Conservation (phyloP, 495 filamentous ascomycete species). For the Penicillium atrosanguineum region DNA sequence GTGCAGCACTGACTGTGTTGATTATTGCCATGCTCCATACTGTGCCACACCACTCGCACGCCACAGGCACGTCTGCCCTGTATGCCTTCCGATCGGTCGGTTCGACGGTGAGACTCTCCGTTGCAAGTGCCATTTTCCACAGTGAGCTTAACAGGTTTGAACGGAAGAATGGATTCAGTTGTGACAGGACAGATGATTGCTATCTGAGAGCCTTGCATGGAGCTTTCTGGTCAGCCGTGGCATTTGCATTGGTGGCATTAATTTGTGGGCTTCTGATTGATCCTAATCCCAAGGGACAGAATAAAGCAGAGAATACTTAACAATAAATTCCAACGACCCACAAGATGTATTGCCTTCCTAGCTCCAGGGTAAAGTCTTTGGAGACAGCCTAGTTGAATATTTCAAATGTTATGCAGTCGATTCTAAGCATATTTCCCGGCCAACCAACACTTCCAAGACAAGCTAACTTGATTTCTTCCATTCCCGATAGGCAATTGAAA, state of each 20-base stretch:
- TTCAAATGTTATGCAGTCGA: too few species aligned
- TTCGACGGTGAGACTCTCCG: conserved; percentile 10
- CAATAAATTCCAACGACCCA: not conserved
- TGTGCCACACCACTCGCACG: conserved; percentile 14
- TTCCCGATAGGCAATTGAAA: too few species aligned
- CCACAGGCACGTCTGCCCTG: conserved; percentile 13
- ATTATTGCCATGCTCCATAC: conserved; percentile 13
- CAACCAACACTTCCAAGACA: too few species aligned
- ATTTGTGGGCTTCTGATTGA: conserved; percentile 4
- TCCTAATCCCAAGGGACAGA: not conserved
- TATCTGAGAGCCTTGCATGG: conserved; percentile 12
- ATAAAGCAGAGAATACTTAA: not conserved
- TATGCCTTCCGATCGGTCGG: conserved; percentile 18
- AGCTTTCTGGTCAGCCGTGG: conserved; percentile 4
- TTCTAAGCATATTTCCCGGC: too few species aligned
- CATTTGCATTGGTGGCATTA: not conserved
- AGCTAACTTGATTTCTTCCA: too few species aligned
- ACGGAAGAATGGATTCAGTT: not conserved
- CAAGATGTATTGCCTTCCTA: too few species aligned
- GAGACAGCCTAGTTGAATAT: too few species aligned
- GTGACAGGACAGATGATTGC: conserved; percentile 3
- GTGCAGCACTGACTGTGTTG: conserved; percentile 11
- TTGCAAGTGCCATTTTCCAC: conserved; percentile 8
- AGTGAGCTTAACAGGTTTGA: conserved; percentile 1
- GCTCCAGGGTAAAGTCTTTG: too few species aligned